Base-by-base conservation (phyloP, 1,284 basidiomycete species). In the Trichosporon ovoides region DNA sequence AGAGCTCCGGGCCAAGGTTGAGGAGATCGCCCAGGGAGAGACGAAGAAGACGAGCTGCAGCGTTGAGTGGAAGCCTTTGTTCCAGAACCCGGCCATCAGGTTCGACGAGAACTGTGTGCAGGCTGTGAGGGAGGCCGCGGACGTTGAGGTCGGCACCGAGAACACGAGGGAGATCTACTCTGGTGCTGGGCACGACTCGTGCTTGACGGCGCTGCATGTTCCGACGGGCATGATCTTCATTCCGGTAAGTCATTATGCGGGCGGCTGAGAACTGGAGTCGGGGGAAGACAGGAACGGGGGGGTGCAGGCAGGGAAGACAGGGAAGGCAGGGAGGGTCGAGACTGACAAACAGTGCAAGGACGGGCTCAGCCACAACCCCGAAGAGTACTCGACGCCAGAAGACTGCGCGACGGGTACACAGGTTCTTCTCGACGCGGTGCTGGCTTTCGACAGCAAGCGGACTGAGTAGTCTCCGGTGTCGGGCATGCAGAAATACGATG, bases 141-240 rank as follows among this genome's bases (percentile, higher is more conserved):
- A 50, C 13, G 53, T 57, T 3, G n/a, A n/a, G n/a, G 52, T 54
- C 13, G 50, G 56, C 53, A 34, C 48, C 18, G 52, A 50, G 28
- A 16, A 48, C 18, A 55, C 58, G n/a, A 52, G 59, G 53, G 55
- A 60, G 31, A 52, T 59, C n/a, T 59, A 52, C 52, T 52, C 48
- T 0, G 53, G 68, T 3, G 68, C 68, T 0, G 67, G 68, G 2
- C 68, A 70, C 53, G 68, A 70, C 52, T 60, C 56, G 54, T 69
- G 60, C 58, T 38, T 57, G 22, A 65, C 65, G 1, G 38, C 63
- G 14, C 38, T 33, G n/a, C 56, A 46, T 50, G 50, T 55, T 40
- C 69, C 67, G 24, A 67, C 68, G 2, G 64, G 64, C 33, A 70
- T 71, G 68, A 64, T 71, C 52, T 70, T 71, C 43, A 62, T 71